Base-by-base conservation (phyloP, 2,329 filamentous ascomycete genomes). In the Huntiella bhutanensis region DNA sequence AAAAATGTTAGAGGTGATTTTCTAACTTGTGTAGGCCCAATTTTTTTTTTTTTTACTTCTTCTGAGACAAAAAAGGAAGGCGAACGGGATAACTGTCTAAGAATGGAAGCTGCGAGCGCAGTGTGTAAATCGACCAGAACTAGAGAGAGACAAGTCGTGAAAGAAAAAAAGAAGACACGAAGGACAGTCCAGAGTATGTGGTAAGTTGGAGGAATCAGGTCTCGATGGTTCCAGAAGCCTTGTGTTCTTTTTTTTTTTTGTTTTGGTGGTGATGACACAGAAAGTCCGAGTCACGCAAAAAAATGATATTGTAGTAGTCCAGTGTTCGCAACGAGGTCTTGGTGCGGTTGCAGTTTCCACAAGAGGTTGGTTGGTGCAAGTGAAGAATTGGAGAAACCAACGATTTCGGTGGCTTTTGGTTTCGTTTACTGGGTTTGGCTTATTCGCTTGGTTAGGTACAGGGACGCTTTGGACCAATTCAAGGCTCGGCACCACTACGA, bases 51-150 rank as follows among this genome's bases (percentile, higher is more conserved):
- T 28, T 28, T 28, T 7, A 28, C 22, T 28, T 8, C 6, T 28
- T 28, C 22, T 28, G 22, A 28, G 22, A 28, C 22, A 28, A 28
- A 28, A 28, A 28, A 28, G 22, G 22, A 28, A 28, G 22, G 22
- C 22, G 22, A 7, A 10, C 22, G 22, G 22, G 22, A 28, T 2
- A 28, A 28, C 6, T 5, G 22, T 28, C 46, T 44, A 22, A 10
- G 35, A 39, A 46, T 16, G 47, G 43, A 33, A 49, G 43, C 19
- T 46, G 39, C 28, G 47, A 49, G 40, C 47, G 44, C 43, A 45
- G 32, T 28, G 19, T 15, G 32, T 28, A 10, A 28, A 28, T 28
- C 22, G 2, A 28, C 7, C 22, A 28, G 8, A 28, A 28, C 6
- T 10, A 28, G 2, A 7, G 22, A 28, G 8, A 28, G 22, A 28